These are phyloP conservation scores for Beauveria sp. DNA, from an alignment of 2,329 filamentous ascomycete species.

Conservation along the genomic window DNA sequence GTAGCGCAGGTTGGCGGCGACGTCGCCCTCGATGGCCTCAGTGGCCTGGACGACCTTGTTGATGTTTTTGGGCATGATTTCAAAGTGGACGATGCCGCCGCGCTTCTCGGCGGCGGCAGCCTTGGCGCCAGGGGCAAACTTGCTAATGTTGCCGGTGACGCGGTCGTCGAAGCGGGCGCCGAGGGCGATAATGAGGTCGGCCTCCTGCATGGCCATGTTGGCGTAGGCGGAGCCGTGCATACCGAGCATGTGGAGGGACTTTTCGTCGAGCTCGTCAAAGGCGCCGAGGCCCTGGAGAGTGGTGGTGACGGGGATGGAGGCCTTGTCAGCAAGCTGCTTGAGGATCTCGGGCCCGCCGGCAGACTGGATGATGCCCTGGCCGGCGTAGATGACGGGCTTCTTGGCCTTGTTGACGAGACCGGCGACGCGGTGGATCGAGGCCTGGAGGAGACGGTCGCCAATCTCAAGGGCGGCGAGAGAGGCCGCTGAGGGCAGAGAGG, in stretches of 20 bases:
- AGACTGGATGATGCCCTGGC: constrained; percentile 76
- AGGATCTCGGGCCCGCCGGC: constrained; percentile 73
- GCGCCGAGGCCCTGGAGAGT: constrained; percentile 89
- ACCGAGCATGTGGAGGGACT: constrained; percentile 94
- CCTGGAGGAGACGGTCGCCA: constrained; percentile 63
- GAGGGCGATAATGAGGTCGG: constrained; percentile 90
- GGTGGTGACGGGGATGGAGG: constrained; percentile 87
- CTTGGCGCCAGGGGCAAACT: constrained; percentile 85
- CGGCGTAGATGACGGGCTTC: constrained; percentile 92
- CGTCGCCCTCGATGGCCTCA: constrained; percentile 90
- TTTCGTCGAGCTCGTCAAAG: constrained; percentile 87
- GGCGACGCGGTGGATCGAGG: constrained; percentile 69
- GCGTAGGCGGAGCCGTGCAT: constrained; percentile 98
- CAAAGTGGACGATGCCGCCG: constrained; percentile 94
- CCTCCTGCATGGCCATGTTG: constrained; percentile 96
- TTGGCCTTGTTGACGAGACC: constrained; percentile 79
- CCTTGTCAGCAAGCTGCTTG: constrained; percentile 82
- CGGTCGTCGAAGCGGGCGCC: constrained; percentile 95
- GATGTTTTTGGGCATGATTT: constrained; percentile 99
- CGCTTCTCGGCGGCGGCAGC: constrained; percentile 75
- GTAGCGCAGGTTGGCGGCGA: constrained; percentile 66
- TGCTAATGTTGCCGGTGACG: constrained; percentile 72
- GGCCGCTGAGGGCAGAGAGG: constrained; percentile 77
- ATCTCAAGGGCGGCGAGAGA: constrained; percentile 71
- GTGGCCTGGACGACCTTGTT: constrained; percentile 98